phyloP scores from a whole-genome alignment of 176 grass and related monocot species.

The Zoysia pacifica region DNA sequence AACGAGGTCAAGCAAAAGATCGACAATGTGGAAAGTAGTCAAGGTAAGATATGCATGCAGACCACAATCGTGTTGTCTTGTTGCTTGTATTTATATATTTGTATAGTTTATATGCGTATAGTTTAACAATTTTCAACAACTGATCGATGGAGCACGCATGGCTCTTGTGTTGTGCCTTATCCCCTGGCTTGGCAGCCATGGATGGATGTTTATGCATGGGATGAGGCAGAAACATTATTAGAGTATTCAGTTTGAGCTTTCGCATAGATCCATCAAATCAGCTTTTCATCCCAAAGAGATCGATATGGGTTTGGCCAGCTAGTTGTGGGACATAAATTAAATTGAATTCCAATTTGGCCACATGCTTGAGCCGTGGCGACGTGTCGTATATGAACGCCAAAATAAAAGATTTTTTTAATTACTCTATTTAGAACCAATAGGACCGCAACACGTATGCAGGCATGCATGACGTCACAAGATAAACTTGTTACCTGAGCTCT shows the following conservation, averaged over 20 bases:
- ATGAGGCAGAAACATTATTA: conserved; percentile 23
- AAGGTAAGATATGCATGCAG: conserved; percentile 34
- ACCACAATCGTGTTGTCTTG: conserved; percentile 22
- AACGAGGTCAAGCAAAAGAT: conserved; percentile 44
- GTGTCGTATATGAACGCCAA: not conserved
- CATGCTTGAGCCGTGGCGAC: not conserved
- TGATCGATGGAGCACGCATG: conserved; percentile 31
- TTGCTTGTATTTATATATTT: too few relatives aligned
- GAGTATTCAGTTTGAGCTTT: conserved; percentile 20
- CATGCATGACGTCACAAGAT: not conserved
- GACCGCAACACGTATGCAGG: not conserved
- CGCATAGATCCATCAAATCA: conserved; percentile 42
- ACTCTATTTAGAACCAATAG: not conserved
- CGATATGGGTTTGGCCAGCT: conserved; percentile 23
- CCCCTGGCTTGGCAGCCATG: conserved; percentile 32
- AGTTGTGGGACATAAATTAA: not conserved
- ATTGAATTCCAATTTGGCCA: not conserved
- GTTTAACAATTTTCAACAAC: conserved; percentile 22
- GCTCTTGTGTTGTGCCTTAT: conserved; percentile 46
- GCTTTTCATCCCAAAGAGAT: conserved; percentile 18
- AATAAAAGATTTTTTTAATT: not conserved
- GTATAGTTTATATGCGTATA: not conserved
- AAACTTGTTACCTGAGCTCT: too few relatives aligned
- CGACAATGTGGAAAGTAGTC: conserved; percentile 32
- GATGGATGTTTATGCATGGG: conserved; percentile 21